Conservation (phyloP, 352 stramenopile species). For the Poterioochromonas sp. region DNA sequence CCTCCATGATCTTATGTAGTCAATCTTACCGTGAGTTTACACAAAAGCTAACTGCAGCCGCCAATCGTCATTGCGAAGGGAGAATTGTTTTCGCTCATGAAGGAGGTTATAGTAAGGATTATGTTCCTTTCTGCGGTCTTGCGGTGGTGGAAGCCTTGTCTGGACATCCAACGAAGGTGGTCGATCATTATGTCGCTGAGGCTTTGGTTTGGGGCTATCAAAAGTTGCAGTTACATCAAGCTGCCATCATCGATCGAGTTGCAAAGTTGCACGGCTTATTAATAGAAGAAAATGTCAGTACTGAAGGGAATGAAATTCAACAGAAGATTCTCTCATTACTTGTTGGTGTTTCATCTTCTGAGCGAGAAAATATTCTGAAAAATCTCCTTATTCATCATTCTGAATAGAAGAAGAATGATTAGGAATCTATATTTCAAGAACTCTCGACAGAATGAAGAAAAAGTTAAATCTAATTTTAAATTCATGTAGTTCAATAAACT, state of each 20-base stretch:
- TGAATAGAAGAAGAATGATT: too few species aligned
- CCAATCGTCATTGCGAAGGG: slow-evolving; percentile 46
- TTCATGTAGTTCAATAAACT: too few species aligned
- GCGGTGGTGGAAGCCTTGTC: slow-evolving; percentile 63
- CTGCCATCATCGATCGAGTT: not conserved
- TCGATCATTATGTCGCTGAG: slow-evolving; percentile 45
- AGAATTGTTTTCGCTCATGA: slow-evolving; percentile 37
- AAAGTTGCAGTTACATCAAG: slow-evolving; percentile 60
- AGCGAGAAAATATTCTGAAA: too few species aligned
- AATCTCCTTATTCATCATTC: too few species aligned
- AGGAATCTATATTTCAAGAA: too few species aligned
- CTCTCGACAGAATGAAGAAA: too few species aligned
- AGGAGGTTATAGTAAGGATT: slow-evolving; percentile 69
- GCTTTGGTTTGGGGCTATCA: slow-evolving; percentile 63
- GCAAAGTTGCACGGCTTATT: slow-evolving; percentile 12
- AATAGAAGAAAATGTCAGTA: too few species aligned
- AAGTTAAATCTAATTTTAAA: too few species aligned
- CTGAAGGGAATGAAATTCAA: too few species aligned
- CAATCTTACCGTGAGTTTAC: slow-evolving; percentile 60
- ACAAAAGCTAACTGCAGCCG: slow-evolving; percentile 49
- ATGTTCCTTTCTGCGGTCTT: slow-evolving; percentile 75
- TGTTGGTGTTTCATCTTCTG: too few species aligned
- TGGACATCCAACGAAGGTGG: slow-evolving; percentile 40
- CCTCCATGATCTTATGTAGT: slow-evolving; percentile 67
- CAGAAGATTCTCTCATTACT: too few species aligned